Percentiles rank a stretch among this genome's conserved stretches.
These are phyloP conservation scores for Ophiostoma piceae DNA, from an alignment of 2,329 filamentous ascomycete species.

Conservation along the genomic window DNA sequence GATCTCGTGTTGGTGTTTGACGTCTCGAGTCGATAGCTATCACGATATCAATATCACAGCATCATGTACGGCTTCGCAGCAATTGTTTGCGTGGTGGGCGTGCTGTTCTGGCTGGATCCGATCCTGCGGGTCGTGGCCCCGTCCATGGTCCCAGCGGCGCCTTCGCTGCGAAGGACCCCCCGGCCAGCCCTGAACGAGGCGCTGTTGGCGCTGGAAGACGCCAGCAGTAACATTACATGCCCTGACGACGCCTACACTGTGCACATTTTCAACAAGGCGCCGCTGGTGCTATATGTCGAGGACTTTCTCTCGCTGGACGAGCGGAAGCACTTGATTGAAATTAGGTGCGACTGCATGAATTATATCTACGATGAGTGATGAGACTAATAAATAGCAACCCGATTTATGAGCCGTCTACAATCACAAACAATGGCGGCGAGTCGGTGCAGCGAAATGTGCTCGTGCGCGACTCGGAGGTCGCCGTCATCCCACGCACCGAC, in stretches of 20 bases:
- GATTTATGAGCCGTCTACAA: constrained; percentile 46
- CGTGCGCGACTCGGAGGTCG: constrained; percentile 50
- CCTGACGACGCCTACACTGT: constrained; percentile 41
- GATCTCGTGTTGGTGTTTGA: not conserved
- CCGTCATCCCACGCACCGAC: constrained; percentile 44
- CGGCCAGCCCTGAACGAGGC: constrained; percentile 47
- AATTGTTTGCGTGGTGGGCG: constrained; percentile 39
- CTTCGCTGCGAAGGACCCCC: constrained; percentile 31
- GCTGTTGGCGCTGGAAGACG: constrained; percentile 45
- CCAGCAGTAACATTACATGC: constrained; percentile 32
- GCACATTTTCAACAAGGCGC: constrained; percentile 46
- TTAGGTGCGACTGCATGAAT: constrained; percentile 40
- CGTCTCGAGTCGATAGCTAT: not conserved
- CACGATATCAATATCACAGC: not conserved
- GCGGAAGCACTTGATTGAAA: constrained; percentile 44
- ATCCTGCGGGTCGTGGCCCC: constrained; percentile 32
- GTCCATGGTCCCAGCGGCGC: constrained; percentile 30
- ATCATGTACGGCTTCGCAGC: constrained; percentile 43
- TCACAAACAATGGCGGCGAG: constrained; percentile 44
- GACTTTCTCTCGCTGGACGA: constrained; percentile 45
- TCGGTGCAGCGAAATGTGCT: constrained; percentile 39
- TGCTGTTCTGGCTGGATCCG: constrained; percentile 44
- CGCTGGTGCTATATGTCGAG: constrained; percentile 51
- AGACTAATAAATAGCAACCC: constrained; percentile 38
- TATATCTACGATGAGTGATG: no score